Evolutionary conservation across 2,329 filamentous ascomycete genomes (phyloP).

Genomic region (Cadophora gregata): DNA sequence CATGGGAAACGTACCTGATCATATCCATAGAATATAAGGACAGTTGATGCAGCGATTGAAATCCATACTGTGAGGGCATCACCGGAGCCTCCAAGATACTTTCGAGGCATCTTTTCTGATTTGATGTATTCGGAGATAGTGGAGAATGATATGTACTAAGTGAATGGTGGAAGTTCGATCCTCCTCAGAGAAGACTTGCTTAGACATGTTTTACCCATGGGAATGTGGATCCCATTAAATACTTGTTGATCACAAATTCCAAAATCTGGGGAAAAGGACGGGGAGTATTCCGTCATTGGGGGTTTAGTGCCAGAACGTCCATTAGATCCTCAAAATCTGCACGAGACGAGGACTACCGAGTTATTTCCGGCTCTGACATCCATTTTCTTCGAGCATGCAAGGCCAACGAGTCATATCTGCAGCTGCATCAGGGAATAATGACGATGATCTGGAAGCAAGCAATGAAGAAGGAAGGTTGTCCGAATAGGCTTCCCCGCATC

Average conservation of each 20-base stretch:
- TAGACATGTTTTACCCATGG: conserved; percentile 12
- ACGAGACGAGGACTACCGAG: neutral
- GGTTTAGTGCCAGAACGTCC: neutral
- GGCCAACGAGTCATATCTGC: neutral
- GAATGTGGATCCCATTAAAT: conserved; percentile 16
- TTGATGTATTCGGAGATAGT: no score
- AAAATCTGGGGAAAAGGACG: conserved; percentile 13
- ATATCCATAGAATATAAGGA: conserved; percentile 57
- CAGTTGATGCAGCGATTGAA: conserved; percentile 55
- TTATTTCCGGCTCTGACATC: conserved; percentile 5
- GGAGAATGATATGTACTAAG: no score
- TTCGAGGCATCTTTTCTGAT: conserved; percentile 47
- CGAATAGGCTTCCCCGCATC: conserved; percentile 4
- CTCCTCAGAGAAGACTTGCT: no score
- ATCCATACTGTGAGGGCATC: conserved; percentile 59
- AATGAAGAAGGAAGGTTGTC: neutral
- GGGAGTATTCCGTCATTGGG: conserved; percentile 14
- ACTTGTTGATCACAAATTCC: neutral
- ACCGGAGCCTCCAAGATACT: conserved; percentile 57
- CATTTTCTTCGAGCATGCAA: neutral
- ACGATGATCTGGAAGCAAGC: neutral
- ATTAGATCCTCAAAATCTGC: neutral
- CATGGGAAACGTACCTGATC: conserved; percentile 44
- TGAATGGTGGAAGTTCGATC: no score
- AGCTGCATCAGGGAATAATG: neutral